Evolutionary conservation across 139 green algal species (phyloP), one percentile per base, ranked within the genome.

Genomic region (Gonium pectorale): DNA sequence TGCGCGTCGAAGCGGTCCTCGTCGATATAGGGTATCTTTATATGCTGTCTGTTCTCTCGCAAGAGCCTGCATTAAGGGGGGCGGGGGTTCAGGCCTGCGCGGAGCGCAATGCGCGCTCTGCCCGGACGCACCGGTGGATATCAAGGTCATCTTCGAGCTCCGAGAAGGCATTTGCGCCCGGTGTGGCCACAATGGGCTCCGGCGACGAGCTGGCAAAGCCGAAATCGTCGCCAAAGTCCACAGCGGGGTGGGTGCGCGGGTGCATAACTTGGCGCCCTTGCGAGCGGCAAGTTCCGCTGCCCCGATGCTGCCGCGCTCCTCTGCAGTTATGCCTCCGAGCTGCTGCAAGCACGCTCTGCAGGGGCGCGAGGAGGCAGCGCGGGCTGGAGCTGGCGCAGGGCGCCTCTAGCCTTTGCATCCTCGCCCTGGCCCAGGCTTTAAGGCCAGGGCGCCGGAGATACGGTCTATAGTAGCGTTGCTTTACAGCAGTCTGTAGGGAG

Each of bases 1-100:
- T 79, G 79, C 29, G 86, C 37, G 31, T 87, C 69, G 31, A 86
- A 90, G 21, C 82, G 62, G 41, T 92, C 89, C 44, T 89, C 89
- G 33, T 90, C 81, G 29, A 89, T 67, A 7, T 78, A 26, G 0
- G 85, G 83, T 15, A 89, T 88, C 43, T 78, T 90, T 33, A 90
- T 88, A 17, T 85, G 64, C 40, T 89, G 75, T 59, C 60, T 37
- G 29, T 86, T 87, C 67, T 92, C 86, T 51, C 82, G 81, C 46
- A 92, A 69, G 59, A 92, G 54, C 82, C 89, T 92, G 85, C 82
- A 71, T 0, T 51, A 15, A 62, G 38, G 74, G 19, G 15, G 31
- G 49, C 68, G 7, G 6, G 67, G 31, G 8, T 49, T 31, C 9
- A 38, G 24, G 62, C 62, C 22, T 68, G 31, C 31, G 56, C 21